phyloP scores from a whole-genome alignment of 768 basidiomycete species.

The Clavulina sp. region DNA sequence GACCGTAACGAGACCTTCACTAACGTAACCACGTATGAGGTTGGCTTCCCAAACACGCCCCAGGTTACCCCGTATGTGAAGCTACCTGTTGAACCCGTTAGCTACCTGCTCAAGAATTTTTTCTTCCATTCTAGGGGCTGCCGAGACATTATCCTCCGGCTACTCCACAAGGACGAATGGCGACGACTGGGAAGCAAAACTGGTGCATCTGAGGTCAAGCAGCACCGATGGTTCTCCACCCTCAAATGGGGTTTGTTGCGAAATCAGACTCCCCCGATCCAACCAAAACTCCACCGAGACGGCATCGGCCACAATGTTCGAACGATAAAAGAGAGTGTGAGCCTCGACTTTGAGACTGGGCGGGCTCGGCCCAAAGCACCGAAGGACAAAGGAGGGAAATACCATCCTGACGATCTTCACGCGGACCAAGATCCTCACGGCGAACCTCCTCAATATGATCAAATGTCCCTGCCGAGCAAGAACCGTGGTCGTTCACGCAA shows the following conservation, averaged over 20 bases:
- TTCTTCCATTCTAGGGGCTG: constrained; percentile 39
- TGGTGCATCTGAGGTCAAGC: constrained; percentile 96
- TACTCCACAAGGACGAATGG: constrained; percentile 85
- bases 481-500: no score
- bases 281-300: constrained; percentile 17
- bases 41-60: constrained; percentile 72
- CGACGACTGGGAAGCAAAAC: constrained; percentile 77
- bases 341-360: no score
- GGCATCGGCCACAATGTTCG: neutral
- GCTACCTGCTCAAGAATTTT: neutral
- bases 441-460: constrained; percentile 1
- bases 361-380: constrained; percentile 1
- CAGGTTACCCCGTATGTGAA: constrained; percentile 54
- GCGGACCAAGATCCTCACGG: neutral
- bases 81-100: neutral
- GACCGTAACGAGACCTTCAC: constrained; percentile 90
- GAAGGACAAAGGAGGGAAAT: constrained; percentile 4
- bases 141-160: constrained; percentile 71
- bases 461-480: neutral
- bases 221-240: constrained; percentile 94
- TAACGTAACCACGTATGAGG: constrained; percentile 79
- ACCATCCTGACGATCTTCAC: neutral
- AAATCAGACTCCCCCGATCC: constrained; percentile 81
- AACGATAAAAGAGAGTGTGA: neutral
- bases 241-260: constrained; percentile 94